phyloP scores from a whole-genome alignment of 116 monocot species.

The Papilionanthe hybrid region DNA sequence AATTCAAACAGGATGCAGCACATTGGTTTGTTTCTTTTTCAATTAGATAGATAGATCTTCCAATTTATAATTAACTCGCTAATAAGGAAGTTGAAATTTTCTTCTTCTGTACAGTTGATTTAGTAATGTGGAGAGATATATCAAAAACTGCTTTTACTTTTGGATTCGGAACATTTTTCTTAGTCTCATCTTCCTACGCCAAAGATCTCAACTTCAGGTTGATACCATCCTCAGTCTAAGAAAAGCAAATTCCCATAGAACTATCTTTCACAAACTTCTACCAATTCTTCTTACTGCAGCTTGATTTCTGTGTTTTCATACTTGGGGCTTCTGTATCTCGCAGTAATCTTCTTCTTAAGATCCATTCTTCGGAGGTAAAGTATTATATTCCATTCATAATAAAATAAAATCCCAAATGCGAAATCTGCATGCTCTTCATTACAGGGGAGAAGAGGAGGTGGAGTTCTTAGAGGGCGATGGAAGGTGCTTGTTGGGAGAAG shows the following conservation, averaged over 20 bases:
- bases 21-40: constrained; percentile 41
- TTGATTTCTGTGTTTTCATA: constrained; percentile 63
- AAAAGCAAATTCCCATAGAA: background rate
- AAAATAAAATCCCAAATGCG: background rate
- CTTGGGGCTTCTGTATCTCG: constrained; percentile 70
- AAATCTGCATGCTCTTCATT: background rate
- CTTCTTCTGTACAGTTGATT: constrained; percentile 50
- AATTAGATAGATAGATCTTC: background rate
- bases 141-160: constrained; percentile 85
- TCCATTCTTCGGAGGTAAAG: constrained; percentile 61
- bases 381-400: background rate
- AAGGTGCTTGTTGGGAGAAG: constrained; percentile 57
- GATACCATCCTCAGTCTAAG: background rate
- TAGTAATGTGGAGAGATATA: constrained; percentile 95
- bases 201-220: constrained; percentile 78
- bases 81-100: background rate
- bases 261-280: background rate
- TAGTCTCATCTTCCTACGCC: constrained; percentile 73
- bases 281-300: constrained; percentile 33
- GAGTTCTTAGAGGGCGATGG: constrained; percentile 31
- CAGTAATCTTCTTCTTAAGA: constrained; percentile 57
- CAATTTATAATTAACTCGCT: background rate
- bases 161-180: constrained; percentile 62
- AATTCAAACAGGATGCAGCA: constrained; percentile 45
- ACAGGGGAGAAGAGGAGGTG: constrained; percentile 30